Evolutionary conservation across 768 basidiomycete genomes (phyloP).

Genomic region (Saitozyma sp.): DNA sequence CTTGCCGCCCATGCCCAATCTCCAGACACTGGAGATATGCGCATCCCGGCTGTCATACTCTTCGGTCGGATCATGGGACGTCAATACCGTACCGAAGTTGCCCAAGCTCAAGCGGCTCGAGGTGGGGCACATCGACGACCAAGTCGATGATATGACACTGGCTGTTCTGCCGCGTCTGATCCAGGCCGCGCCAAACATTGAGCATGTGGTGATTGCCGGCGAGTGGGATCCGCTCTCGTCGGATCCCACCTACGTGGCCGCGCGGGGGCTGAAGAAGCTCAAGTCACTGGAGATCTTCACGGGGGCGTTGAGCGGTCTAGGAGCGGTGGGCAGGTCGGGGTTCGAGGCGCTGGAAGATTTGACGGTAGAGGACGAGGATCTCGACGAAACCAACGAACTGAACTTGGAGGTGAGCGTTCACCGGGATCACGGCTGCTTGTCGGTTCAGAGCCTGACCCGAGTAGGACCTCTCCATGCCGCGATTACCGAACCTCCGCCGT

Average conservation of each 20-base stretch:
- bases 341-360: not conserved
- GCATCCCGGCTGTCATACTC: not conserved
- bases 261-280: slow-evolving; percentile 3
- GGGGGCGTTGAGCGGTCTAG: not conserved
- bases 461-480: not conserved
- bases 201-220: slow-evolving; percentile 1
- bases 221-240: not conserved
- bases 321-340: not conserved
- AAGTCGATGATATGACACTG: not conserved
- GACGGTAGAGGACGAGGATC: not conserved
- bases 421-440: not conserved
- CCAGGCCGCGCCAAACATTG: slow-evolving; percentile 1
- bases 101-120: slow-evolving; percentile 3
- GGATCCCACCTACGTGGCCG: not conserved
- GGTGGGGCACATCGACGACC: slow-evolving; percentile 1
- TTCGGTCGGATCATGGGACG: no score
- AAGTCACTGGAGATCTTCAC: not conserved
- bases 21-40: slow-evolving; percentile 1
- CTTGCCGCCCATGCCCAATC: not conserved
- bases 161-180: slow-evolving; percentile 1
- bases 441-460: not conserved
- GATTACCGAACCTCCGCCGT: not conserved
- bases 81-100: not conserved
- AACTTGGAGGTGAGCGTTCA: not conserved
- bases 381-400: not conserved